Percentiles rank a stretch among this genome's conserved stretches.
These are phyloP conservation scores for Xylaria bambusicola DNA, from an alignment of 495 filamentous ascomycete species.

Conservation along the genomic window DNA sequence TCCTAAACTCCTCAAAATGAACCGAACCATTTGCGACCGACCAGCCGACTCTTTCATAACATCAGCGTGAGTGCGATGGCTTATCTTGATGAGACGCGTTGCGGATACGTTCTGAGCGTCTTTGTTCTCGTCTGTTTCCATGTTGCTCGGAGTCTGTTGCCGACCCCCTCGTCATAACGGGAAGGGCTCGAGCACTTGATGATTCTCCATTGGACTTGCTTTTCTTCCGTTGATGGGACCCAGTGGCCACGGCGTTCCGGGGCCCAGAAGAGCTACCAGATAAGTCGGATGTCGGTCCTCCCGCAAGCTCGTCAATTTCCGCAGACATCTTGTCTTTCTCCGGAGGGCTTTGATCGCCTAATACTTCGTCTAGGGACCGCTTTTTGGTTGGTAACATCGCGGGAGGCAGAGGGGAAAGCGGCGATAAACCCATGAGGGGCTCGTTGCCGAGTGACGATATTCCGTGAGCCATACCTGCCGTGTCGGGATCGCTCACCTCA, in stretches of 20 bases:
- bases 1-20: no score
- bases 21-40: no score
- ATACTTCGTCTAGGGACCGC: constrained; percentile 1
- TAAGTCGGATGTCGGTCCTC: not conserved
- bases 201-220: not conserved
- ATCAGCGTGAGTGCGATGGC: not conserved
- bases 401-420: constrained; percentile 5
- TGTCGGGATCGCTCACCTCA: not conserved
- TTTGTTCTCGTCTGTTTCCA: not conserved
- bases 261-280: not conserved
- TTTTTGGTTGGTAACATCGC: constrained; percentile 11
- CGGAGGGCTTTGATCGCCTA: constrained; percentile 3
- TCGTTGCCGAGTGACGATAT: not conserved
- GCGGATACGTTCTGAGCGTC: not conserved
- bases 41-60: not conserved
- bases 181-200: not conserved
- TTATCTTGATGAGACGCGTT: not conserved
- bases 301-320: constrained; percentile 14
- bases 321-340: constrained; percentile 16
- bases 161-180: not conserved
- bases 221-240: not conserved
- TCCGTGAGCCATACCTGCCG: not conserved
- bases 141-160: not conserved
- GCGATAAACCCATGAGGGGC: constrained; percentile 8
- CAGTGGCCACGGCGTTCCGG: not conserved